Conservation (phyloP, 495 filamentous ascomycete species). For the Trichoderma reesei region DNA sequence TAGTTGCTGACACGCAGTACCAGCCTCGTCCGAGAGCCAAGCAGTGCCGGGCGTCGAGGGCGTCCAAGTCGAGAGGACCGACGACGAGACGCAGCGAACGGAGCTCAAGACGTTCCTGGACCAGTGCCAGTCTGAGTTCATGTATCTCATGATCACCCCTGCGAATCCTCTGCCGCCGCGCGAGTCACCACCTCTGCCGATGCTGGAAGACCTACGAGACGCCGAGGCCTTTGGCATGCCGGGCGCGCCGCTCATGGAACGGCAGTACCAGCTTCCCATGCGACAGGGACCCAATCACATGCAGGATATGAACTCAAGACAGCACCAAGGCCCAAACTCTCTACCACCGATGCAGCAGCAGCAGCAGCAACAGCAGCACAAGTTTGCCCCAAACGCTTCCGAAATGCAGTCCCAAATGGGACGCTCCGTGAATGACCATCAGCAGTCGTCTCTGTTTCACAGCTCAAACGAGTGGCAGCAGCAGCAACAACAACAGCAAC, state of each 20-base stretch:
- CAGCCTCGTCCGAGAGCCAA: slow-evolving; percentile 19
- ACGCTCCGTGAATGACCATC: slow-evolving; percentile 33
- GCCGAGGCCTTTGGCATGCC: slow-evolving; percentile 31
- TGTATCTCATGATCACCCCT: slow-evolving; percentile 55
- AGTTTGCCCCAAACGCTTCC: slow-evolving; percentile 26
- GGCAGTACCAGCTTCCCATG: slow-evolving; percentile 24
- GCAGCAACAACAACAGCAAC: slow-evolving; percentile 33
- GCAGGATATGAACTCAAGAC: slow-evolving; percentile 31
- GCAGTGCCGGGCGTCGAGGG: slow-evolving; percentile 13
- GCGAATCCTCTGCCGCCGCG: slow-evolving; percentile 51
- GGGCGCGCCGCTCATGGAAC: slow-evolving; percentile 21
- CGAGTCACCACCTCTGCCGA: slow-evolving; percentile 40
- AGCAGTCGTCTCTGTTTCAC: slow-evolving; percentile 8
- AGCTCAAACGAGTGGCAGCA: slow-evolving; percentile 3
- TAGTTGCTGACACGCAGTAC: neutral
- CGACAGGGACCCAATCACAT: slow-evolving; percentile 35
- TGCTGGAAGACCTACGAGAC: slow-evolving; percentile 40
- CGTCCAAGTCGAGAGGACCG: slow-evolving; percentile 22
- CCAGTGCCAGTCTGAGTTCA: slow-evolving; percentile 53
- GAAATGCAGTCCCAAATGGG: slow-evolving; percentile 36
- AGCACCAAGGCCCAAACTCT: slow-evolving; percentile 45
- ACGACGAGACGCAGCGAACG: slow-evolving; percentile 45
- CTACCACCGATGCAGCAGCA: slow-evolving; percentile 41
- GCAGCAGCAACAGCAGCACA: slow-evolving; percentile 21
- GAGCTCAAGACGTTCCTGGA: slow-evolving; percentile 54